Conservation (phyloP, 1,139 yeast genomes). For the Hansenula sp. region DNA sequence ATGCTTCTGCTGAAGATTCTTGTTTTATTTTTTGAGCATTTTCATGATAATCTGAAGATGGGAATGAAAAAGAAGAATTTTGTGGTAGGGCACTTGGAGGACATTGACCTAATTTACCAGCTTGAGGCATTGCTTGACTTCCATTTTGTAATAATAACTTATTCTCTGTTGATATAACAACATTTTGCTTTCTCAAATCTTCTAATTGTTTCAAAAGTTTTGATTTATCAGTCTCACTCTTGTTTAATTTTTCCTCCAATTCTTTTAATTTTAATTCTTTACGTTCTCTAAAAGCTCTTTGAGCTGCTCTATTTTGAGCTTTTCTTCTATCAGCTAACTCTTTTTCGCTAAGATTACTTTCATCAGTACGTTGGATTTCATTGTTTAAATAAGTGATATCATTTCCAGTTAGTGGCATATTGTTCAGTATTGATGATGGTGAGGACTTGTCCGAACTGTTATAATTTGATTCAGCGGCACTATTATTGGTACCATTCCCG, state of each 20-base stretch:
- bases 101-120: no score
- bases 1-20: slow-evolving; percentile 1
- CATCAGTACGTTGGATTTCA: slow-evolving; percentile 4
- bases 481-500: not conserved
- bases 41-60: slow-evolving; percentile 15
- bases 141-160: slow-evolving; percentile 38
- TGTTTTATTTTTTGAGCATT: not conserved
- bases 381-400: slow-evolving; percentile 8
- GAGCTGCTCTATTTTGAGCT: slow-evolving; percentile 88
- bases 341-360: slow-evolving; percentile 13
- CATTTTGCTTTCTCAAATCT: slow-evolving; percentile 47
- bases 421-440: slow-evolving; percentile 10
- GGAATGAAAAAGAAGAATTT: slow-evolving; percentile 21
- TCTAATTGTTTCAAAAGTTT: slow-evolving; percentile 52
- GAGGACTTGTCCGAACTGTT: slow-evolving; percentile 8
- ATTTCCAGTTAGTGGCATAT: slow-evolving; percentile 8
- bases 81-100: not conserved
- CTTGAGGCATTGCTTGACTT: not conserved
- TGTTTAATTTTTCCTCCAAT: slow-evolving; percentile 53
- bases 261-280: slow-evolving; percentile 73
- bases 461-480: not conserved
- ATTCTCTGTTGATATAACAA: slow-evolving; percentile 56
- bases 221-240: slow-evolving; percentile 58
- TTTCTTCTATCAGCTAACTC: slow-evolving; percentile 32
- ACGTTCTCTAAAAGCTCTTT: slow-evolving; percentile 83